Evolutionary conservation across 257 asterid species (phyloP), one percentile per base, ranked within the genome.

Genomic region (Ilex asprella): DNA sequence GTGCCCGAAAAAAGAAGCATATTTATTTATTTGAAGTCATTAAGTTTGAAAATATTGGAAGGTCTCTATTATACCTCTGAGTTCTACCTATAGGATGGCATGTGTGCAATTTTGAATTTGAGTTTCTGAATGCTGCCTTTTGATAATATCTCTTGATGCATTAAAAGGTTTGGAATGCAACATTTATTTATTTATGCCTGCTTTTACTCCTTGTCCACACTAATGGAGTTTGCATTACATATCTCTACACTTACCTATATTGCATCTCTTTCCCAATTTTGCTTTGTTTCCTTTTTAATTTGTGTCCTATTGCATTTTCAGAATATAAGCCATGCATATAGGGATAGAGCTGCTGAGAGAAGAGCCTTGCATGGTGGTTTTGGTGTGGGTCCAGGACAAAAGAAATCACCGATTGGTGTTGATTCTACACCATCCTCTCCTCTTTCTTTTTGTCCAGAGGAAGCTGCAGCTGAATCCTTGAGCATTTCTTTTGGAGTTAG

Each of bases 281-380:
- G 29, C 12, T 49, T 43, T 50, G 46, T 59, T 63, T 52, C 58
- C 59, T 30, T 51, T 64, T 6, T 62, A 56, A 58, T 39, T 52
- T 49, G 27, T 53, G 12, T 60, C 50, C 14, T 60, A 8, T 65
- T 58, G 39, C 27, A 2, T 56, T 61, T 72, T 21, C 69, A 86
- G 97, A 83, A 72, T 52, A 62, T 55, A 67, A 62, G 68, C 52
- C 72, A 47, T 62, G 61, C 63, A 12, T 92, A 92, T 50, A 86
- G 99, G 67, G 99, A 92, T 65, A 84, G 96, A 76, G 99, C 99
- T 70, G 96, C 97, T 43, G 99, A 92, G 86, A 86, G 97, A 68
- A 81, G 97, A 75, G 86, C 88, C 64, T 71, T 92, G 69, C 96
- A 89, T 51, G 95, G 97, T 39, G 86, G 97, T 66, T 86, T 85